Evolutionary conservation across 2,329 filamentous ascomycete genomes (phyloP), one percentile per base, ranked within the genome.

Genomic region (Alternaria postmessia): DNA sequence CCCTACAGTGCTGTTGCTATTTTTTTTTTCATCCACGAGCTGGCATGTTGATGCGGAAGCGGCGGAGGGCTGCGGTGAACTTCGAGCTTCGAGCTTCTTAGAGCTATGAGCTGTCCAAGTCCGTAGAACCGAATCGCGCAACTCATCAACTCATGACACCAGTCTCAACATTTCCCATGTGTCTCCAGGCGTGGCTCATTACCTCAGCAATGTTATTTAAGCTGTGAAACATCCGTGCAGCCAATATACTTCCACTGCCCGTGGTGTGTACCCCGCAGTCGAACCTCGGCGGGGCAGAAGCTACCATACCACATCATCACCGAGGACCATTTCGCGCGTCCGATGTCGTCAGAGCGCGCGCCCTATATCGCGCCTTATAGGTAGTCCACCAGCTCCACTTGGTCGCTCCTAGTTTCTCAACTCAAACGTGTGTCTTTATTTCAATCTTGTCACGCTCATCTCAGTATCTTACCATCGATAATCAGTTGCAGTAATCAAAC

Each of bases 281-380:
- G 51, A 62, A 63, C 66, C 67, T 72, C 69, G 69, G 71, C 67
- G 69, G 69, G 69, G 71, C 54, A 61, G 39, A 57, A 57, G 61
- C 59, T 64, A 39, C 57, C 61, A 39, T 36, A 44, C 9, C 26
- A 20, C 24, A 22, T 22, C 63, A 54, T 57, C 47, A 59, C 63
- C 62, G 60, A 63, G 48, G 54, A 61, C 58, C 53, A 54, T 48
- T 54, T 46, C 41, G 48, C 39, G 24, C 38, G 48, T 59, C 36
- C 49, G 46, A 51, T 57, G 54, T 62, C 63, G 57, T 68, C 57
- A 57, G 55, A 62, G 59, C 26, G 48, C 59, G 58, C 44, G 55
- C 51, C 54, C 38, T 39, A 20, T 12, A 39, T 39, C 38, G 18
- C 38, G 11, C 38, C 18, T 56, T 55, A 57, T 65, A 64, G 54